These are phyloP conservation scores for Diaporthe eres DNA, from an alignment of 2,329 filamentous ascomycete genomes.

Conservation along the genomic window DNA sequence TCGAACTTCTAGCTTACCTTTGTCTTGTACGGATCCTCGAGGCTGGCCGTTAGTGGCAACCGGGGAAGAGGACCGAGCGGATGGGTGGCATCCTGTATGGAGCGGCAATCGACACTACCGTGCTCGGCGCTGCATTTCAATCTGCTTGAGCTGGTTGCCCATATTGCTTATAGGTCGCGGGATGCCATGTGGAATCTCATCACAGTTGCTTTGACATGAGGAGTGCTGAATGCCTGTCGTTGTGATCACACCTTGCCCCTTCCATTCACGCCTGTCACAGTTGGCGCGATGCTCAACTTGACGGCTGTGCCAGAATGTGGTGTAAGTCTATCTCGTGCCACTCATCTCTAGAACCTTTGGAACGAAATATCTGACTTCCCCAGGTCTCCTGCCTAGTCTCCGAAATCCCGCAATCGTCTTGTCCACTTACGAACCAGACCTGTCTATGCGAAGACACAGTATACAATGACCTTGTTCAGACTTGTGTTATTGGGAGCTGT, in stretches of 20 bases:
- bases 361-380: not conserved
- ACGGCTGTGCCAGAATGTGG: constrained; percentile 33
- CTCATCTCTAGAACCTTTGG: not conserved
- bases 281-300: constrained; percentile 29
- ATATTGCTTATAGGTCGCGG: constrained; percentile 17
- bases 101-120: constrained; percentile 25
- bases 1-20: not conserved
- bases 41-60: not conserved
- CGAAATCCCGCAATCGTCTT: constrained; percentile 8
- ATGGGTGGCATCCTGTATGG: not conserved
- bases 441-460: constrained; percentile 29
- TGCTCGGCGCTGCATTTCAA: not conserved
- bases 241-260: constrained; percentile 2
- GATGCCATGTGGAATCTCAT: not conserved
- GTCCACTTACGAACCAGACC: constrained; percentile 18
- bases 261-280: not conserved
- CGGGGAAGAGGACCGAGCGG: constrained; percentile 24
- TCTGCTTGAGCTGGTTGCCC: not conserved
- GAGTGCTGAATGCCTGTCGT: not conserved
- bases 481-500: constrained; percentile 30
- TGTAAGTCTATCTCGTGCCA: constrained; percentile 13
- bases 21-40: not conserved
- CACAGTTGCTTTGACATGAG: not conserved
- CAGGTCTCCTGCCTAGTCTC: constrained; percentile 30
- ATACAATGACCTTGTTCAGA: constrained; percentile 6